Conservation (phyloP, 345 rosid species). For the Hibiscus trionum region DNA sequence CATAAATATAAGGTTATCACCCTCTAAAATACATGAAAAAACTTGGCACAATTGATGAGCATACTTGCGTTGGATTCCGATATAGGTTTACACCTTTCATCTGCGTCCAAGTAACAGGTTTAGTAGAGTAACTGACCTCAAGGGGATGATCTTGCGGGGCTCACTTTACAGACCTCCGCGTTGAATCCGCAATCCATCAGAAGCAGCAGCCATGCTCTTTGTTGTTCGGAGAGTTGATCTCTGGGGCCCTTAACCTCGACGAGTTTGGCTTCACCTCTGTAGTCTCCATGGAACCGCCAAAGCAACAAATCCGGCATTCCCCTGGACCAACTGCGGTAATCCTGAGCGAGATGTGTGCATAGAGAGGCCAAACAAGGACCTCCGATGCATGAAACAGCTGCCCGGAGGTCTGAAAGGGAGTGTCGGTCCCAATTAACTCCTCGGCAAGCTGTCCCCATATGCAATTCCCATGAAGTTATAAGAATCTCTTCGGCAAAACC, state of each 20-base stretch:
- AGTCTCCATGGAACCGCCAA: slow-evolving; percentile 76
- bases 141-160: slow-evolving; percentile 18
- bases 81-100: neutral
- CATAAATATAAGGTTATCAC: neutral
- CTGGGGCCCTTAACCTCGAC: slow-evolving; percentile 87
- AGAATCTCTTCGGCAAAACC: slow-evolving; percentile 87
- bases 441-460: slow-evolving; percentile 59
- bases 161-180: slow-evolving; percentile 77
- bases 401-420: slow-evolving; percentile 66
- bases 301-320: slow-evolving; percentile 92
- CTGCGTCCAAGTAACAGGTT: neutral
- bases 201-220: slow-evolving; percentile 77
- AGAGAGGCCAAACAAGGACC: slow-evolving; percentile 70
- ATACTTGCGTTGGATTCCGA: neutral
- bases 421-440: slow-evolving; percentile 77
- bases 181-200: slow-evolving; percentile 77
- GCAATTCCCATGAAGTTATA: slow-evolving; percentile 66
- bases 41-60: neutral
- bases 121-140: neutral
- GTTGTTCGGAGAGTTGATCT: slow-evolving; percentile 88
- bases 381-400: slow-evolving; percentile 72
- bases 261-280: slow-evolving; percentile 89
- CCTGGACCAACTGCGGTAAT: slow-evolving; percentile 82
- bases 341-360: slow-evolving; percentile 68
- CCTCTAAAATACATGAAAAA: neutral